Percentiles rank a stretch among this genome's conserved stretches.
Conservation (phyloP, 148 eudicot species). For the Oxyria digyna region DNA sequence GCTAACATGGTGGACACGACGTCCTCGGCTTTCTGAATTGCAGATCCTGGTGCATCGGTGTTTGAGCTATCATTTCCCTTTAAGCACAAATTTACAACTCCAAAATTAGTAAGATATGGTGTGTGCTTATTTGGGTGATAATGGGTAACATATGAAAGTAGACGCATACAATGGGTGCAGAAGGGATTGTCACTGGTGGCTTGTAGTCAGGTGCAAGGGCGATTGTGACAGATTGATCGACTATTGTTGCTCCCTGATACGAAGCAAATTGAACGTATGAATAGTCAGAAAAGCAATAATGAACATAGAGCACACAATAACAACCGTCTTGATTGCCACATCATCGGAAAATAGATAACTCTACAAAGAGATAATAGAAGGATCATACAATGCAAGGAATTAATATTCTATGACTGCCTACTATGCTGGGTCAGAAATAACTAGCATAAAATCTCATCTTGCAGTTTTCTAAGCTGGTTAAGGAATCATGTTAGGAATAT, state of each 20-base stretch:
- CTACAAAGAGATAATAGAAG: neutral
- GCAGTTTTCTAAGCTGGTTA: neutral
- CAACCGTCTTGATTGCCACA: neutral
- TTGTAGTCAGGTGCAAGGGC: conserved; percentile 69
- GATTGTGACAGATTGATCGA: conserved; percentile 76
- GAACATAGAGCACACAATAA: neutral
- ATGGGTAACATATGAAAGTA: neutral
- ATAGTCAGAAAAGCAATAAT: neutral
- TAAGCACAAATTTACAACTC: neutral
- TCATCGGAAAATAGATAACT: neutral
- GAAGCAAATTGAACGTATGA: neutral
- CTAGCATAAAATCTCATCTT: neutral
- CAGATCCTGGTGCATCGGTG: conserved; percentile 29
- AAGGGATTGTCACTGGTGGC: conserved; percentile 39
- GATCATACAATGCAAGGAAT: neutral
- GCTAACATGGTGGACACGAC: conserved; percentile 85
- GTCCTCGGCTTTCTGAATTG: conserved; percentile 80
- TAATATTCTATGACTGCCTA: neutral
- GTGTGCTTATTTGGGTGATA: neutral
- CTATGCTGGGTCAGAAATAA: neutral
- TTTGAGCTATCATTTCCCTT: conserved; percentile 34
- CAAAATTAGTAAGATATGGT: neutral
- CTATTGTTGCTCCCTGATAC: conserved; percentile 85
- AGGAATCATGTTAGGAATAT: neutral
- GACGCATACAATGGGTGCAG: conserved; percentile 32